A percentile compares a stretch with the other conserved stretches of the same genome.
Evolutionary conservation across 169 alveolate species (phyloP).

Genomic region (Cryptosporidium viatorum): DNA sequence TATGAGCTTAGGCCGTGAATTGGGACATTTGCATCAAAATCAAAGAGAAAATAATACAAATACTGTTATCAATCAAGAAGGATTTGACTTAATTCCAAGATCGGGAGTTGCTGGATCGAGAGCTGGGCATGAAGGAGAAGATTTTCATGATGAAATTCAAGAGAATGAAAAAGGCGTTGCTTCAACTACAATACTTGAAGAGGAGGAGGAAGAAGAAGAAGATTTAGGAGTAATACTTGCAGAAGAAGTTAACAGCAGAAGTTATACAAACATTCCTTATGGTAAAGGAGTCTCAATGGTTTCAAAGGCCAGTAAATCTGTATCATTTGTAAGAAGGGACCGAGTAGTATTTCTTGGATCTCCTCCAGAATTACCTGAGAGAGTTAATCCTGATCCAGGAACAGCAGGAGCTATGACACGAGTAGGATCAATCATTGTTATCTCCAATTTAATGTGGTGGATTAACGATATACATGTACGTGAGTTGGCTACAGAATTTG

Average conservation of each 20-base stretch:
- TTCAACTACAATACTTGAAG: not conserved
- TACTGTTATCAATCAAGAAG: not conserved
- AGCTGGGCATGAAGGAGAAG: not conserved
- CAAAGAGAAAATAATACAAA: not conserved
- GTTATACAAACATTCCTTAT: conserved; percentile 53
- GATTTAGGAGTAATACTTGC: conserved; percentile 51
- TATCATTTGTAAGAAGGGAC: conserved; percentile 45
- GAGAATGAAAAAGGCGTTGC: not conserved
- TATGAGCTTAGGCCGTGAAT: not conserved
- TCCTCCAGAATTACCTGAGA: conserved; percentile 68
- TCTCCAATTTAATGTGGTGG: conserved; percentile 74
- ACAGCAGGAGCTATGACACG: conserved; percentile 69
- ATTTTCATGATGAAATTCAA: not conserved
- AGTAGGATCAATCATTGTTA: conserved; percentile 63
- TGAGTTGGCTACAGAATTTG: conserved; percentile 68
- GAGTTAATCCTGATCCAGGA: conserved; percentile 30
- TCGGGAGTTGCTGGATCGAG: not conserved
- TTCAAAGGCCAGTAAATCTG: conserved; percentile 15
- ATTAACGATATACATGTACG: conserved; percentile 60
- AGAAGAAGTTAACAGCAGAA: conserved; percentile 68
- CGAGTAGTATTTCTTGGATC: conserved; percentile 61
- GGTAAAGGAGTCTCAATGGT: conserved; percentile 7
- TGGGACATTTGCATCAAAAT: not conserved
- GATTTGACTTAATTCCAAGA: not conserved
- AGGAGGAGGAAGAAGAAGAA: conserved; percentile 59